Base-by-base conservation (phyloP, 2,329 filamentous ascomycete species). In the Endothia cerciana region DNA sequence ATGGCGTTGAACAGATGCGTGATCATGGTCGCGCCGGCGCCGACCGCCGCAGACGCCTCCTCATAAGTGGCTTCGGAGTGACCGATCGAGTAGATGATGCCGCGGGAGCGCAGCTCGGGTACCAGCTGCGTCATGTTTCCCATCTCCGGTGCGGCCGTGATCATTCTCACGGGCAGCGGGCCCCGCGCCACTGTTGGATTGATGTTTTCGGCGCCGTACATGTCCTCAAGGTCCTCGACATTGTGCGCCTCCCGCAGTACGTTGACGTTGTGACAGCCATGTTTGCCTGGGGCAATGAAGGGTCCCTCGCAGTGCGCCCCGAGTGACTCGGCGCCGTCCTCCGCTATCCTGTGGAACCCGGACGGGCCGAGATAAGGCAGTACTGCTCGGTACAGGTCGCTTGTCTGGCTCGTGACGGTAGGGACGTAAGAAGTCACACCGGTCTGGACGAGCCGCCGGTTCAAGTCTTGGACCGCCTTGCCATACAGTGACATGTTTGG, bases 1-100 rank as follows among this genome's bases (percentile, higher is more conserved):
- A 97, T 97, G 33, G 93, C 93, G 76, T 97, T 97, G 86, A 97
- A 97, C 1, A 97, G 83, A 74, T 97, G 93, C 0, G 93, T 97
- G 70, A 97, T 91, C 92, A 96, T 97, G 59, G 86, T 91, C 1
- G 91, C 92, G 61, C 93, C 93, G 7, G 88, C 84, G n/a, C 81
- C 82, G 3, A 95, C 85, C 25, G 91, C 91, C 4, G 81, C 79
- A 4, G 89, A 87, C 1, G 91, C 92, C 74, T 94, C 85, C 77
- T 96, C 92, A 74, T 94, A 97, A 0, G 91, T 92, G 17, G 93
- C 91, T 76, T 96, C 92, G 0, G 92, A 93, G 78, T 97, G 93
- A 8, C 93, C 93, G 69, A 96, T 90, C 1, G 91, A 91, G 77
- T 88, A 92, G 71, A 91, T 82, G 72, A 97, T 93, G 66, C 86